Base-by-base conservation (phyloP, 495 filamentous ascomycete species). In the Oleoguttula mirabilis region DNA sequence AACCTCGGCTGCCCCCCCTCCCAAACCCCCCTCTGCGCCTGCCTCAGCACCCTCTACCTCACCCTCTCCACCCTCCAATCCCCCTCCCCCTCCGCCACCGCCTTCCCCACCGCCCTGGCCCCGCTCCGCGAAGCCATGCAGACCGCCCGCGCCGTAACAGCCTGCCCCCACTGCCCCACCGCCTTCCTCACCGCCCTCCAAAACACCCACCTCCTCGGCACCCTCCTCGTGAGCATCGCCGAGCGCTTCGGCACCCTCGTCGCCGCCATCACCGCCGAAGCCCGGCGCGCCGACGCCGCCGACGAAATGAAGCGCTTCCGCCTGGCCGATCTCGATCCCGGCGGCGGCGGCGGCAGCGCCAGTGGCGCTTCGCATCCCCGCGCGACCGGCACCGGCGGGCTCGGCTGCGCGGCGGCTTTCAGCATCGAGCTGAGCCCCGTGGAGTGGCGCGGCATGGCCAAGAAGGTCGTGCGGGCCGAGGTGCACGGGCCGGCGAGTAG, bases 41-140 rank as follows among this genome's bases (percentile, higher is more conserved):
- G 61, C 41, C 54, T 65, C 12, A 55, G 54, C 6, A 55, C 40
- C 30, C 50, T 61, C 43, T 65, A 60, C 48, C 53, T 63, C 12
- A 55, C 57, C 21, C 41, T 60, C 14, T 46, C 47, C 10, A 55
- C 17, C 51, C 25, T 48, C 52, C 32, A 46, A 43, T 11, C 34
- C 36, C n/a, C 56, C 52, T 22, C 17, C 50, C 34, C 47, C 14
- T 3, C 36, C 32, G 21, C 28, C 21, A 19, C 31, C 21, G n/a
- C 41, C 31, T 65, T 63, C 38, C 62, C 62, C 6, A 41, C 49
- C 17, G 44, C 52, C 14, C 38, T 65, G 1, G 45, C 39, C 10
- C 43, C 39, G 4, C 44, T 65, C 4, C 58, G 60, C n/a, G 41
- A 35, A 21, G 59, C 59, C 10, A 48, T 62, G 52, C 17, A 15